These are phyloP conservation scores for Saposhnikovia divaricata DNA, from an alignment of 129 eudicot species.

Conservation along the genomic window DNA sequence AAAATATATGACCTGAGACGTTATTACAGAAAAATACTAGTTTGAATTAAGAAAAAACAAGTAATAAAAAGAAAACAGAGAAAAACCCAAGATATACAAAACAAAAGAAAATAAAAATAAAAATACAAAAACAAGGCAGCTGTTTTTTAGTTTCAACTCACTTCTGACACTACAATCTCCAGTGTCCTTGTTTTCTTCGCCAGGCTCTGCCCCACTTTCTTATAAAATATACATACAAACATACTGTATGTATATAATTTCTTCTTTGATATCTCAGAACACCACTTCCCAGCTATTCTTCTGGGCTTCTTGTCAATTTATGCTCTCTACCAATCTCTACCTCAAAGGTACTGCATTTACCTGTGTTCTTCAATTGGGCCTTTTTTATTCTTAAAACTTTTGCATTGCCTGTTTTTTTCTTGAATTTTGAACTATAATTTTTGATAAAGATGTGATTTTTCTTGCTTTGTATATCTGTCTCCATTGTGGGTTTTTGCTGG, in stretches of 20 bases:
- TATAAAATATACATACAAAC: too few relatives aligned
- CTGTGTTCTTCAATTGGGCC: conserved; percentile 5
- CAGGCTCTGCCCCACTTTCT: neutral
- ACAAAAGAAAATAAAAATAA: neutral
- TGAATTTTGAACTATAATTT: neutral
- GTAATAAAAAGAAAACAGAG: too few relatives aligned
- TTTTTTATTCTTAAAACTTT: neutral
- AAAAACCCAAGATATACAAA: too few relatives aligned
- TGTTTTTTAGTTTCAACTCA: neutral
- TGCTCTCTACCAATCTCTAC: neutral
- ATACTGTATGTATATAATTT: too few relatives aligned
- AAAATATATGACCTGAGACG: too few relatives aligned
- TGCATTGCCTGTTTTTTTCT: neutral
- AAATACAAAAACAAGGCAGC: neutral
- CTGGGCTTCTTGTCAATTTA: neutral
- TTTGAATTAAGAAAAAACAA: too few relatives aligned
- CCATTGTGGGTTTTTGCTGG: neutral
- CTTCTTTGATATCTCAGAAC: neutral
- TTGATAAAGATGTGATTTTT: neutral
- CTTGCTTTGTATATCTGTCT: neutral
- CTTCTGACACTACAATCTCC: conserved; percentile 22
- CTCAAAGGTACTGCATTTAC: conserved; percentile 7
- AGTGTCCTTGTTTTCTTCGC: conserved; percentile 8
- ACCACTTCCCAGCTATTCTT: too few relatives aligned
- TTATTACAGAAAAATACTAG: too few relatives aligned